These are phyloP conservation scores for Microcyclospora pomicola DNA, from an alignment of 2,329 filamentous ascomycete genomes.

Conservation along the genomic window DNA sequence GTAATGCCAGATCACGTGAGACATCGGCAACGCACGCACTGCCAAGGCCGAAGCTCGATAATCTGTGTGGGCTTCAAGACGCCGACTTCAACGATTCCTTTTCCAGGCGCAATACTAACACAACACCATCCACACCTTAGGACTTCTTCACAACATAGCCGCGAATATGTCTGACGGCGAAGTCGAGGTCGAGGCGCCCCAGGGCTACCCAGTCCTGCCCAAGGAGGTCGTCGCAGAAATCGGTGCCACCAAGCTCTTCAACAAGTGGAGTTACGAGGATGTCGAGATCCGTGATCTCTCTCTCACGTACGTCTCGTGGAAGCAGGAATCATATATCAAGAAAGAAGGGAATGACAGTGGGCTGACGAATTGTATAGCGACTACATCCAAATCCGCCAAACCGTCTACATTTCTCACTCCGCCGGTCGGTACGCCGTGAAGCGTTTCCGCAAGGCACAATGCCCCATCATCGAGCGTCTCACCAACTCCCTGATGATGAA, in stretches of 20 bases:
- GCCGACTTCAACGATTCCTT: too few species aligned
- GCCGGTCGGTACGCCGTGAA: constrained; percentile 97
- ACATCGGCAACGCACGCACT: too few species aligned
- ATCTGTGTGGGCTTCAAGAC: too few species aligned
- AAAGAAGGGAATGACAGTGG: constrained; percentile 15
- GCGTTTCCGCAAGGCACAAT: constrained; percentile 99
- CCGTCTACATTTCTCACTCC: constrained; percentile 98
- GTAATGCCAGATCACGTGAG: too few species aligned
- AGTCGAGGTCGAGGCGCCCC: constrained; percentile 86
- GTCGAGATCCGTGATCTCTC: constrained; percentile 99
- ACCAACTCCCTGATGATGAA: constrained; percentile 99
- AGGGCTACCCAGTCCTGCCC: constrained; percentile 68
- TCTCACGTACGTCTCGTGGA: constrained; percentile 66
- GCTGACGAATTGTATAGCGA: constrained; percentile 49
- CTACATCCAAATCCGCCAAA: constrained; percentile 98
- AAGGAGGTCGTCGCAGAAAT: constrained; percentile 85
- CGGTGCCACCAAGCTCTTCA: constrained; percentile 91
- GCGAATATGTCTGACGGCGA: constrained; percentile 87
- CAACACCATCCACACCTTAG: too few species aligned
- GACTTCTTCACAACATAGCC: not conserved
- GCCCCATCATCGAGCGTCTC: constrained; percentile 99
- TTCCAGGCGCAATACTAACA: too few species aligned
- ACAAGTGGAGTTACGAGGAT: constrained; percentile 97
- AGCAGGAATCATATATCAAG: constrained; percentile 7
- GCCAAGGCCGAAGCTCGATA: too few species aligned